Conservation (phyloP, 2,329 filamentous ascomycete species). For the Coleophoma crateriformis region DNA sequence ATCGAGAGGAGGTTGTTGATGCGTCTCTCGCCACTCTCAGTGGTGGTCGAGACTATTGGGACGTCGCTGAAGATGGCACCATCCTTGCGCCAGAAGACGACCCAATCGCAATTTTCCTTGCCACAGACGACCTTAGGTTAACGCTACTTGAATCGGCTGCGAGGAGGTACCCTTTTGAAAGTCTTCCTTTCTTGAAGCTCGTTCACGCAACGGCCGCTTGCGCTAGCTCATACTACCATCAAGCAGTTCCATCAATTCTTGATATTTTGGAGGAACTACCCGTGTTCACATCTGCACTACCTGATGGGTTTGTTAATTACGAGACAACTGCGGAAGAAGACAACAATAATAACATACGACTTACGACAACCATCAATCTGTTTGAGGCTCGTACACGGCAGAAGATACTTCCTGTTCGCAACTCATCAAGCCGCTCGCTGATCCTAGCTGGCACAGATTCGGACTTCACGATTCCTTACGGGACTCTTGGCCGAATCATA, state of each 20-base stretch:
- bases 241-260: conserved; percentile 42
- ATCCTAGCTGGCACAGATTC: conserved; percentile 27
- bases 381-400: conserved; percentile 42
- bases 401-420: conserved; percentile 5
- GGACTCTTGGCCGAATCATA: conserved; percentile 67
- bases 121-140: conserved; percentile 39
- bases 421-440: conserved; percentile 7
- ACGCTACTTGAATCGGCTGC: conserved; percentile 45
- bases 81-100: conserved; percentile 10
- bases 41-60: conserved; percentile 25
- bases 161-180: conserved; percentile 80
- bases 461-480: conserved; percentile 56
- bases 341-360: conserved; percentile 71
- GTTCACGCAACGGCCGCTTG: conserved; percentile 59
- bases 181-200: conserved; percentile 69
- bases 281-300: conserved; percentile 74
- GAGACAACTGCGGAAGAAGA: conserved; percentile 79
- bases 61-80: conserved; percentile 15
- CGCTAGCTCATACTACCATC: conserved; percentile 27
- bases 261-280: conserved; percentile 63
- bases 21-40: conserved; percentile 23
- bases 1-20: conserved; percentile 26
- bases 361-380: conserved; percentile 58
- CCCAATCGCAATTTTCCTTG: conserved; percentile 42
- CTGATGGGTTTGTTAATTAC: conserved; percentile 66